Base-by-base conservation (phyloP, 768 basidiomycete genomes). In the Suillus weaverae region DNA sequence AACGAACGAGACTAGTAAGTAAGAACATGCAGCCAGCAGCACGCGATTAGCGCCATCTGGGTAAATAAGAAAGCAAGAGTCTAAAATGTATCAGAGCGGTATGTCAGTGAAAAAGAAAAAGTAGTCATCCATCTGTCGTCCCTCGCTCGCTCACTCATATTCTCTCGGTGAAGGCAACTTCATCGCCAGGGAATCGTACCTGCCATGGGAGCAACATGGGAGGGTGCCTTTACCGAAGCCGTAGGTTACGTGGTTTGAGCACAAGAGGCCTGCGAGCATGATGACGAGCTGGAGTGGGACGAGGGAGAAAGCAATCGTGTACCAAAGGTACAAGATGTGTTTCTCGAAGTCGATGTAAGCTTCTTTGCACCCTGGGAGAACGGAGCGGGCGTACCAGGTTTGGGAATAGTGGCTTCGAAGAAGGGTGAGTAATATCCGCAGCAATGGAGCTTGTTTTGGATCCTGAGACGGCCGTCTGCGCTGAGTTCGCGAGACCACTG, bases 381-480 rank as follows among this genome's bases (percentile, higher is more conserved):
- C 79, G 67, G 84, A 87, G 60, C 91, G 84, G 32, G 92, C 78
- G 74, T 91, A 93, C 73, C 92, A 94, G 35, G 87, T 85, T 70
- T 88, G 84, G 44, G 83, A 86, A 90, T 81, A n/a, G 91, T 91
- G 4, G 91, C 92, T 75, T 92, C 90, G 66, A 91, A 83, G 75
- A 88, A 93, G 0, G 92, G 91, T 57, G 83, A 86, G 74, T 85
- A 93, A 75, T 90, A 93, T 5, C 91, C 92, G 70, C 92, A 93
- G 78, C 91, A 92, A 20, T 77, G 70, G 26, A 92, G 84, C 76
- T 87, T 81, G 72, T 92, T 87, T 75, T 94, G 92, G 57, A 93
- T 83, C 35, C 85, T 80, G 16, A 90, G 76, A 41, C 91, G 83
- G 5, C 88, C 90, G 2, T 76, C 69, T 32, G 85, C 74, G 18